These are phyloP conservation scores for Termitomyces sp. DNA, from an alignment of 768 basidiomycete species.

Conservation along the genomic window DNA sequence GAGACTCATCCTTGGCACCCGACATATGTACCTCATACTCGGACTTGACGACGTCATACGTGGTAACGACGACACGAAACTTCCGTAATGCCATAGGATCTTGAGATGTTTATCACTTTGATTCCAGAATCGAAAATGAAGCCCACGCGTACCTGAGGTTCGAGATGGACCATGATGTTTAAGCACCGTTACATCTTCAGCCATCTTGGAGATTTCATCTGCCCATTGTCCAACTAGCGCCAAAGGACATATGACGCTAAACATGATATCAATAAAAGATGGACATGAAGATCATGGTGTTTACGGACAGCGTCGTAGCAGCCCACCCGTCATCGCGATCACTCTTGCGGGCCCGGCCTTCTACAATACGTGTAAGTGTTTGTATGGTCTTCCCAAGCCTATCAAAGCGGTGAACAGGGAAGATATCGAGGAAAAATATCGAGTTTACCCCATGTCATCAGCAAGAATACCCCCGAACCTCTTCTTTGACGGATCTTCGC, in stretches of 20 bases:
- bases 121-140: neutral
- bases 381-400: slow-evolving; percentile 91
- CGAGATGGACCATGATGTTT: slow-evolving; percentile 81
- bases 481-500: slow-evolving; percentile 65
- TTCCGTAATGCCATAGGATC: slow-evolving; percentile 49
- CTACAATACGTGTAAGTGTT: slow-evolving; percentile 80
- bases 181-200: slow-evolving; percentile 57
- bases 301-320: slow-evolving; percentile 60
- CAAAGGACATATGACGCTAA: slow-evolving; percentile 82
- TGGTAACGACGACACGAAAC: slow-evolving; percentile 77
- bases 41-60: slow-evolving; percentile 78
- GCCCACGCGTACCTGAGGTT: slow-evolving; percentile 47
- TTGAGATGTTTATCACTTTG: slow-evolving; percentile 17
- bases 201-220: slow-evolving; percentile 72
- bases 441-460: slow-evolving; percentile 78
- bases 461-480: slow-evolving; percentile 85
- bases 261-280: neutral
- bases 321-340: slow-evolving; percentile 73
- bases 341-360: slow-evolving; percentile 63
- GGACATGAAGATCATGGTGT: neutral
- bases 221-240: slow-evolving; percentile 91
- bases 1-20: slow-evolving; percentile 49
- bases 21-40: slow-evolving; percentile 58
- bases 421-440: neutral
- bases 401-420: slow-evolving; percentile 1